Evolutionary conservation across 2,329 filamentous ascomycete species (phyloP), one percentile per base, ranked within the genome.

Genomic region (Gnomoniopsis smithogilvyi): DNA sequence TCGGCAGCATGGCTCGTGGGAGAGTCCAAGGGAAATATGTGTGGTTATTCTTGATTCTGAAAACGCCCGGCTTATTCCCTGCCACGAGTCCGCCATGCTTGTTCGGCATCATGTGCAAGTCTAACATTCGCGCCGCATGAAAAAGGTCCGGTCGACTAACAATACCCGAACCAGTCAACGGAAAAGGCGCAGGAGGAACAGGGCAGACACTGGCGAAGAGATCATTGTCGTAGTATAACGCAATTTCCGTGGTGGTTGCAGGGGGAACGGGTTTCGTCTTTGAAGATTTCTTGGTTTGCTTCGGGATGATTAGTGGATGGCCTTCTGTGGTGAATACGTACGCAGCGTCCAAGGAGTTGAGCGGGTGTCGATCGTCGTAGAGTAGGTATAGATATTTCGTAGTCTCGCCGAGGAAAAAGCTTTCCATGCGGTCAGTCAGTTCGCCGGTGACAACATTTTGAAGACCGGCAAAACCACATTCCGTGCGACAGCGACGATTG

Each of bases 261-360:
- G 61, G 59, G 33, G 61, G 50, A 7, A 55, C 59, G 38, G 59
- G 61, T 15, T 56, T 65, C 14, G 60, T 64, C 46, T 65, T 67
- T 54, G 67, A 72, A 2, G 58, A 55, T 17, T 47, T 62, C 64
- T 22, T 61, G 11, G 70, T 65, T 61, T 73, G 76, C 59, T 78
- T 80, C 14, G 93, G 93, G 54, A 99, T 89, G 46, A 98, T 81
- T 48, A 99, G 79, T 3, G 95, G 95, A 72, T 99, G 95, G 0
- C 94, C 95, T 74, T 99, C 95, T 0, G 95, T 99, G 0, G 91
- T 95, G 71, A 99, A 98, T 15, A 99, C 94, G 71, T 89, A 96
- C 0, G 93, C 86, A 0, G 88, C 87, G 72, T 98, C 95, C 43
- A 96, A 77, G 21, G 85, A 87, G 73, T 98, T 98, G 46, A 99